phyloP scores from a whole-genome alignment of 139 green algal genomes.

The Micractinium conductrix region DNA sequence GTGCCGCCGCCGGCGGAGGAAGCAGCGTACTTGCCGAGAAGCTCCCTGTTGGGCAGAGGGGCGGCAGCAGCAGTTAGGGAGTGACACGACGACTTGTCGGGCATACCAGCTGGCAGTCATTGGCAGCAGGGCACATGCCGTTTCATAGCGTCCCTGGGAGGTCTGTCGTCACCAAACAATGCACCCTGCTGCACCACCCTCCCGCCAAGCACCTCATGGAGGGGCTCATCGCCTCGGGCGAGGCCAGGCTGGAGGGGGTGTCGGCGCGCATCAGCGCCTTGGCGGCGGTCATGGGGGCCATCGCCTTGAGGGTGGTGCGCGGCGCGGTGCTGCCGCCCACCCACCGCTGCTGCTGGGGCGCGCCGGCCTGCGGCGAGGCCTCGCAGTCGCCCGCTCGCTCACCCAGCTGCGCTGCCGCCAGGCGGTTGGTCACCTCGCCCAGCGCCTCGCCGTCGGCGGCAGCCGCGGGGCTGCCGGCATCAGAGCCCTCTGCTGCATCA shows the following conservation, averaged over 20 bases:
- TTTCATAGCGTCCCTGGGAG: too few relatives aligned
- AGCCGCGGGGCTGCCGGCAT: background rate
- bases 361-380: background rate
- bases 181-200: too few relatives aligned
- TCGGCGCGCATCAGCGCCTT: constrained; percentile 28
- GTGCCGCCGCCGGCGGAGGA: constrained; percentile 6
- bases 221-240: constrained; percentile 41
- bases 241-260: constrained; percentile 34
- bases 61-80: background rate
- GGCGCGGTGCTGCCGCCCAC: background rate
- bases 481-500: background rate
- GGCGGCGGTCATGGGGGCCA: constrained; percentile 34
- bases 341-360: background rate
- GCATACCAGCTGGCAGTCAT: too few relatives aligned
- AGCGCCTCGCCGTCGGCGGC: background rate
- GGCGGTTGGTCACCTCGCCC: constrained; percentile 24
- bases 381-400: background rate
- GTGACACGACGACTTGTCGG: too few relatives aligned
- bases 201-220: constrained; percentile 51
- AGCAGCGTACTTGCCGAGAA: constrained; percentile 50
- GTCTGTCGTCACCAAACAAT: too few relatives aligned
- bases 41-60: too few relatives aligned
- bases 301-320: constrained; percentile 23
- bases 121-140: too few relatives aligned
- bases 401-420: background rate